Evolutionary conservation across 2,329 filamentous ascomycete genomes (phyloP).

Genomic region (Beauveria sp.): DNA sequence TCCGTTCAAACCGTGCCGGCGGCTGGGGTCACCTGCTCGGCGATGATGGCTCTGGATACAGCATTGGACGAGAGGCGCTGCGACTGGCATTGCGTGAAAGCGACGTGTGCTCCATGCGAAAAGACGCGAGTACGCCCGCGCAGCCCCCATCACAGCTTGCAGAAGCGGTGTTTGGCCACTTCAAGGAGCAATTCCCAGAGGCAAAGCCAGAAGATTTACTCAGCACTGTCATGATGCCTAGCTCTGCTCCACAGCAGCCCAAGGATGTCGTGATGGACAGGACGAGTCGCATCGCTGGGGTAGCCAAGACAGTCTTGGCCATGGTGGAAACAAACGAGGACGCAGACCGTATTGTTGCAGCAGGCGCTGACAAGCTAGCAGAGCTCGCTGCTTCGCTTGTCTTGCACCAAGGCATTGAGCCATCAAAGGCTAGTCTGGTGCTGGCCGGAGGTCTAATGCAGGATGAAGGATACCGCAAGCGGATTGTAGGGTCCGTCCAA

Average conservation of each 20-base stretch:
- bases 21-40: conserved; percentile 37
- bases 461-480: conserved; percentile 12
- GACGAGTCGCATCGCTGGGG: conserved; percentile 15
- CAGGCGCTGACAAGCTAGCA: conserved; percentile 15
- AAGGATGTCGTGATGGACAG: conserved; percentile 9
- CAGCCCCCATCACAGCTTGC: conserved; percentile 10
- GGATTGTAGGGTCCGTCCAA: conserved; percentile 9
- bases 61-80: conserved; percentile 29
- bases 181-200: conserved; percentile 11
- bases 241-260: neutral
- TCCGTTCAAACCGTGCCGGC: conserved; percentile 27
- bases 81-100: conserved; percentile 23
- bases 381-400: conserved; percentile 14
- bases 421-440: conserved; percentile 13
- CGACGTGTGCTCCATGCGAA: conserved; percentile 18
- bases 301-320: conserved; percentile 15
- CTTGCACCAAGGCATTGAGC: conserved; percentile 12
- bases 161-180: conserved; percentile 14
- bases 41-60: conserved; percentile 35
- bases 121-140: neutral
- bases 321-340: conserved; percentile 13
- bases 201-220: conserved; percentile 15
- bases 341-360: conserved; percentile 14
- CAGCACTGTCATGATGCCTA: conserved; percentile 15
- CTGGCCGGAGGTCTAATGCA: conserved; percentile 19